Evolutionary conservation across 2,329 filamentous ascomycete species (phyloP).

Genomic region (Aspergillus ochraceoroseus): DNA sequence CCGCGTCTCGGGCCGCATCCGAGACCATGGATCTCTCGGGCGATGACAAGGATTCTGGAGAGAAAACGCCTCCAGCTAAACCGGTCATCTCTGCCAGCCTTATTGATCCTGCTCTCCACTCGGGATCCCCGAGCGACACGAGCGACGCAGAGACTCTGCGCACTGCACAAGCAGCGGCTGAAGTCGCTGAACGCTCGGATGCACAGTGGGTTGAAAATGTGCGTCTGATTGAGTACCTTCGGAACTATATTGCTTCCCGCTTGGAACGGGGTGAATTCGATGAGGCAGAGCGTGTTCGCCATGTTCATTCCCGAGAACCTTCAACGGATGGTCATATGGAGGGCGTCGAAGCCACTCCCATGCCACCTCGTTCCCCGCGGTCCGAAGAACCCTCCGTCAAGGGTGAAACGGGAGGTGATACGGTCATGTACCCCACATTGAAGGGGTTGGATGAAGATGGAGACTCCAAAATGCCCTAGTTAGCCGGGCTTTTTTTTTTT

Average conservation of each 20-base stretch:
- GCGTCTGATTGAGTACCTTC: constrained; percentile 57
- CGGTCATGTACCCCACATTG: constrained; percentile 33
- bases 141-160: constrained; percentile 31
- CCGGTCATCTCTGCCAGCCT: constrained; percentile 34
- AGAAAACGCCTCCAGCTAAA: constrained; percentile 35
- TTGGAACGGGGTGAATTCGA: constrained; percentile 52
- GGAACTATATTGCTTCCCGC: constrained; percentile 53
- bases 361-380: constrained; percentile 34
- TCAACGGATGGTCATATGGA: constrained; percentile 26
- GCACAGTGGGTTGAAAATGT: constrained; percentile 62
- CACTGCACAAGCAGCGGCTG: constrained; percentile 37
- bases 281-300: constrained; percentile 12
- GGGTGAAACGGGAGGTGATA: constrained; percentile 24
- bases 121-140: constrained; percentile 27
- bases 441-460: constrained; percentile 34
- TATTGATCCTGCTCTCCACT: constrained; percentile 42
- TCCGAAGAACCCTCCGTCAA: constrained; percentile 20
- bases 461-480: constrained; percentile 36
- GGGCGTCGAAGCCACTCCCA: constrained; percentile 40
- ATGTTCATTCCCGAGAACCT: constrained; percentile 18
- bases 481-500: constrained; percentile 19
- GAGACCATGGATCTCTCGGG: constrained; percentile 38
- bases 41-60: constrained; percentile 29
- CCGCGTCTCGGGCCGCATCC: constrained; percentile 33
- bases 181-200: constrained; percentile 41